Conservation (phyloP, 2,329 filamentous ascomycete species). For the Aspergillus novoparasiticus region DNA sequence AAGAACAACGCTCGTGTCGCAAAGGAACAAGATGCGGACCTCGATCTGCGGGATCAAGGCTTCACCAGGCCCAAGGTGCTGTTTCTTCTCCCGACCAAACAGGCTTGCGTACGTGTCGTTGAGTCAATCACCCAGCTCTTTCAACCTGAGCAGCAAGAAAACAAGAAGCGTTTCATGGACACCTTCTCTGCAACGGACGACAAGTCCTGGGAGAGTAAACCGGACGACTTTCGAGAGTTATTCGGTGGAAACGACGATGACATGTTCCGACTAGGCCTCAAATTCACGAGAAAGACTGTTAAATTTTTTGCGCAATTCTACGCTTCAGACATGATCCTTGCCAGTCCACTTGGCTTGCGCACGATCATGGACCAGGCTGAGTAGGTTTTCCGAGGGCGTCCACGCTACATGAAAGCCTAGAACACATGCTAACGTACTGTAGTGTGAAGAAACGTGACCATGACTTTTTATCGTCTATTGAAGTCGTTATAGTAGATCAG, state of each 20-base stretch:
- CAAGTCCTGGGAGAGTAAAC: conserved; percentile 71
- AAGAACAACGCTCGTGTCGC: conserved; percentile 86
- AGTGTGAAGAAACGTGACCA: conserved; percentile 70
- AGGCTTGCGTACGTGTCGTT: conserved; percentile 78
- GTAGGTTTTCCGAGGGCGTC: conserved; percentile 40
- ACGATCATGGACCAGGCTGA: conserved; percentile 84
- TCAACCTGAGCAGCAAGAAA: conserved; percentile 88
- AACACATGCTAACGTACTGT: conserved; percentile 6
- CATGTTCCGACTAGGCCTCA: conserved; percentile 93
- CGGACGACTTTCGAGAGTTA: conserved; percentile 83
- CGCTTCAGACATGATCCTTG: conserved; percentile 91
- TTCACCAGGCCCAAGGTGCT: conserved; percentile 94
- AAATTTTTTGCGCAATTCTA: conserved; percentile 97
- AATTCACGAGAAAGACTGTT: conserved; percentile 93
- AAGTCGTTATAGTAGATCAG: conserved; percentile 87
- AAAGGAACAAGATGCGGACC: conserved; percentile 65
- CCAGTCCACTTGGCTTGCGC: conserved; percentile 84
- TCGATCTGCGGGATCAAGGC: conserved; percentile 86
- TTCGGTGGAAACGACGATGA: conserved; percentile 97
- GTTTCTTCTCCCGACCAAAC: conserved; percentile 83
- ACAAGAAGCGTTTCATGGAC: conserved; percentile 89
- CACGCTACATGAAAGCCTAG: not conserved
- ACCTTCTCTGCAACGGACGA: conserved; percentile 71
- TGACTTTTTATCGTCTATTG: conserved; percentile 92
- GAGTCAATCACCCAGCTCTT: conserved; percentile 75